Percentiles rank a stretch among this genome's conserved stretches.
These are phyloP conservation scores for Gossypium longicalyx DNA, from an alignment of 345 rosid genomes.

Conservation along the genomic window DNA sequence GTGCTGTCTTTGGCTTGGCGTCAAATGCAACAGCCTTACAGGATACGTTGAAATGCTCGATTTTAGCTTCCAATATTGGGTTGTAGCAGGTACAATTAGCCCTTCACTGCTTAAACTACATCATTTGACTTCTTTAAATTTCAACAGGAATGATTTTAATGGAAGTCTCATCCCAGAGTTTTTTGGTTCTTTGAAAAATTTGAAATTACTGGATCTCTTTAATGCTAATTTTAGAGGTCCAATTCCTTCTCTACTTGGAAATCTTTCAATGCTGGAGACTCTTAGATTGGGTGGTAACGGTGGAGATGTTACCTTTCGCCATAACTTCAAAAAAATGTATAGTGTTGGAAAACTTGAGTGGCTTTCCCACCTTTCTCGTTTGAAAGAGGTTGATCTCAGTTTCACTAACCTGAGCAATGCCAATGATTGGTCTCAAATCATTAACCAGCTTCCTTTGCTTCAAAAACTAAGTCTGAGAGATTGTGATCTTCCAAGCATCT, in stretches of 20 bases:
- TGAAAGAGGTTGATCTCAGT: neutral
- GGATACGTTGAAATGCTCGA: neutral
- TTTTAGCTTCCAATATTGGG: neutral
- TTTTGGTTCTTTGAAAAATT: slow-evolving; percentile 21
- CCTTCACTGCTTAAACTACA: slow-evolving; percentile 33
- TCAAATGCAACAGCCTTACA: neutral
- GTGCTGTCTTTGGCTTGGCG: neutral
- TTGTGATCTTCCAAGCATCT: neutral
- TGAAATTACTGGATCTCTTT: slow-evolving; percentile 42
- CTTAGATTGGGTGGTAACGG: slow-evolving; percentile 30
- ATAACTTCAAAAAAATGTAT: too few species aligned
- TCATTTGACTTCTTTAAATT: slow-evolving; percentile 35
- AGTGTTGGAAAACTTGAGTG: neutral
- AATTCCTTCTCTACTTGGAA: slow-evolving; percentile 32
- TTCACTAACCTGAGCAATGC: neutral
- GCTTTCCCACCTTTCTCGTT: neutral
- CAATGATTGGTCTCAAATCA: neutral
- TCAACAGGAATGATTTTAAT: slow-evolving; percentile 25
- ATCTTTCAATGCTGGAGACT: slow-evolving; percentile 33
- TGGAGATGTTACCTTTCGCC: too few species aligned
- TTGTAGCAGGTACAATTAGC: slow-evolving; percentile 36
- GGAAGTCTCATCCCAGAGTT: slow-evolving; percentile 28
- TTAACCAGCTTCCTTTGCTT: slow-evolving; percentile 2
- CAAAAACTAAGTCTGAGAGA: neutral
- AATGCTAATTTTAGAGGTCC: slow-evolving; percentile 29